Evolutionary conservation across 2,329 filamentous ascomycete genomes (phyloP), one percentile per base, ranked within the genome.

Genomic region (Paramyrothecium roridum): DNA sequence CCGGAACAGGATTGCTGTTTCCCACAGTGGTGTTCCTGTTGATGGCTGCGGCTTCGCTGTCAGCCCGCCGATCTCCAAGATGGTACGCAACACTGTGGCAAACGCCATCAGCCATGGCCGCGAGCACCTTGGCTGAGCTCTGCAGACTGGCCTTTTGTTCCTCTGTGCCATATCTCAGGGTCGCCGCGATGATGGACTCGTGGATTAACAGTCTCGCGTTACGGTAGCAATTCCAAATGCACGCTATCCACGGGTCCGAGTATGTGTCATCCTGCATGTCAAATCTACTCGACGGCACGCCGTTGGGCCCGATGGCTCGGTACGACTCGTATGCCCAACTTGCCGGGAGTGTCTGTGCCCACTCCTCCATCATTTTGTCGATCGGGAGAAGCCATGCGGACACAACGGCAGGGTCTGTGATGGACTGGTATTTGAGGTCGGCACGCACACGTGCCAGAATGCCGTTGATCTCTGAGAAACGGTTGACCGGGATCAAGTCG

Each of bases 161-260:
- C 2, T 43, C 33, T 0, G 57, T 59, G 2, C 58, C 61, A 46
- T 60, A 48, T 3, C 57, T 58, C 2, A 62, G 53, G 0, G 58
- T 54, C 2, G 59, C 58, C 2, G 47, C n/a, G 1, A 63, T 56
- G 10, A 63, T 56, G 3, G 59, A 56, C 52, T 63, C 59, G 12
- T 63, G 61, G 17, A 63, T 59, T 1, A 63, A 12, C 0, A 63
- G 50, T 3, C 61, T 47, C 2, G 59, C 49, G 2, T 57, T 62
- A 12, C 59, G 56, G 48, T 63, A 63, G 33, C 57, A 61, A 40
- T 63, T 63, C 61, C 61, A 63, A 1, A 60, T 47, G 23, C 52
- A 57, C 4, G 61, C 61, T 19, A 62, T 50, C 61, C 61, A 62
- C 2, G 56, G 46, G n/a, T 61, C 55, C 1, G 52, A 47, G 23